phyloP scores from a whole-genome alignment of 768 basidiomycete genomes.

The Hydnum rufescens region DNA sequence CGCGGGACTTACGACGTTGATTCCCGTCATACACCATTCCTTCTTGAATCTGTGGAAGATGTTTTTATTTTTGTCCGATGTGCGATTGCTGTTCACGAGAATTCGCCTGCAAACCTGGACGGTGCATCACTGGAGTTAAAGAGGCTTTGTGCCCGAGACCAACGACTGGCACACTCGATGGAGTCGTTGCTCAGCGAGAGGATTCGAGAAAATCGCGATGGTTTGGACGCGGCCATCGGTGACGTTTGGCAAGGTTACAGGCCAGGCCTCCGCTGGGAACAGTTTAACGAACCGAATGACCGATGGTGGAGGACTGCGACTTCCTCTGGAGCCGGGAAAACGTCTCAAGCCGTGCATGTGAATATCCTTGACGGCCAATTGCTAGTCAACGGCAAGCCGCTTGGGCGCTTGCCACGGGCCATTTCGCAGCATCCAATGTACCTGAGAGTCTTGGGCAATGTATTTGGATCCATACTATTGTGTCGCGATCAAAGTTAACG shows the following conservation, averaged over 20 bases:
- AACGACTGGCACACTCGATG: background rate
- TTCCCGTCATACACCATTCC: slow-evolving; percentile 4
- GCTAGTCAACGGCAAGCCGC: background rate
- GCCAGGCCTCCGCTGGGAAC: background rate
- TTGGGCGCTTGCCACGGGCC: slow-evolving; percentile 1
- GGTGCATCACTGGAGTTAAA: too few species aligned
- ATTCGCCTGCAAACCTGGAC: background rate
- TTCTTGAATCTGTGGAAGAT: slow-evolving; percentile 15
- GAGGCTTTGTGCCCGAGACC: too few species aligned
- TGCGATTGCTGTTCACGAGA: slow-evolving; percentile 17
- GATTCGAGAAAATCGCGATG: background rate
- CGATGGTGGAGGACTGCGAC: slow-evolving; percentile 1
- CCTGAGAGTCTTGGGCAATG: background rate
- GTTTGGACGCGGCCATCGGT: background rate
- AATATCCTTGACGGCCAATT: background rate
- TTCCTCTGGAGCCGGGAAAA: background rate
- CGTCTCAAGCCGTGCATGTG: slow-evolving; percentile 1
- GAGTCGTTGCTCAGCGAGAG: background rate
- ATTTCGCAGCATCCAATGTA: slow-evolving; percentile 2
- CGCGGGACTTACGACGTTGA: slow-evolving; percentile 24
- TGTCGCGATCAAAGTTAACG: background rate
- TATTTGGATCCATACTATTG: background rate
- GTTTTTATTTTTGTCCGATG: slow-evolving; percentile 19
- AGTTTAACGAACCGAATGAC: background rate
- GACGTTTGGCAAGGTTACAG: background rate